Evolutionary conservation across 2,329 filamentous ascomycete genomes (phyloP), one percentile per base, ranked within the genome.

Genomic region (Talaromyces verruculosus): DNA sequence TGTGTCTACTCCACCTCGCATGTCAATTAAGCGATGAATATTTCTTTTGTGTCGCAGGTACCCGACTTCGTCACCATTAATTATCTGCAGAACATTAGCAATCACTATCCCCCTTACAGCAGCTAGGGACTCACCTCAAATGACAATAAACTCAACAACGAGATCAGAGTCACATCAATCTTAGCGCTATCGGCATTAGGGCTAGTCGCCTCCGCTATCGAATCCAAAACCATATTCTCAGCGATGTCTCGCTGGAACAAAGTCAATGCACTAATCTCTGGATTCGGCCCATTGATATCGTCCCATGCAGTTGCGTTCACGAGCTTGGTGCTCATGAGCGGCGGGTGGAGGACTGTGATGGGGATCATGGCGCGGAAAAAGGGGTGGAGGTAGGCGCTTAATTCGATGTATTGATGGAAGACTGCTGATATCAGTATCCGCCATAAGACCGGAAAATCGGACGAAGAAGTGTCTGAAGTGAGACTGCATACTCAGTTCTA

Each of bases 261-360:
- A 5, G 69, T 69, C 53, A 71, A 53, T 28, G 63, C 47, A 64
- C 69, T 66, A 35, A 70, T 67, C 53, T 67, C 51, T 2, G 60
- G 41, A 19, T 61, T 55, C 2, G 45, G 45, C 2, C 64, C 61
- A 59, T 62, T 70, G 2, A 71, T 53, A 37, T 70, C 69, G 64
- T 71, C 69, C 69, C 69, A 71, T 37, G 69, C 63, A 5, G 69
- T 69, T 2, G 69, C 69, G 51, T 70, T 69, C 13, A 71, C 19
- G n/a, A 71, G 69, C 43, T 71, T 71, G 10, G 67, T 60, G 33
- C 69, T 71, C 69, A 71, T 70, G 11, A 71, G 63, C 11, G 68
- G 66, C 33, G 60, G 61, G 64, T 70, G 64, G 11, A 62, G 41
- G 2, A 68, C 45, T 19, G 68, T 65, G 3, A 64, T 59, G 37